Base-by-base conservation (phyloP, 129 eudicot genomes). In the Apium graveolens region DNA sequence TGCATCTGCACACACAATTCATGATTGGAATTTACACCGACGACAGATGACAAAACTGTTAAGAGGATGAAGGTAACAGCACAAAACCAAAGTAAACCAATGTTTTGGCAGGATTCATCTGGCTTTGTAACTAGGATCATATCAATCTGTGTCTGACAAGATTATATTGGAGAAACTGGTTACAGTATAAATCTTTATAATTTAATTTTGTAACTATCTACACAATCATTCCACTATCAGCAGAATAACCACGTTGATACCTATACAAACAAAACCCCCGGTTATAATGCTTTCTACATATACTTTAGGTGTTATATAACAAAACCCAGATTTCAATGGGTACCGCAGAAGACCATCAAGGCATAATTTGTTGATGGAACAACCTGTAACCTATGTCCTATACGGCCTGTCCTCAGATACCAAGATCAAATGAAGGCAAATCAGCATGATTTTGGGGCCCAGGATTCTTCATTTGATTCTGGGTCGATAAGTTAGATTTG, bases 401-500 rank as follows among this genome's bases (percentile, higher is more conserved):
- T 26, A 60, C 32, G 10, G 26, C 31, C 32, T 60, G 32, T 60
- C 4, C 68, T 88, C 81, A 90, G 73, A 95, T 77, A 55, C 98
- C 98, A 48, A 95, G 91, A 78, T 95, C 98, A 79, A 95, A 95
- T 7, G 93, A 80, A 11, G 98, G 98, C 60, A 79, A 24, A 68
- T 76, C 34, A 21, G 70, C 81, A 31, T 74, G 38, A 70, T 83
- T 81, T 57, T 69, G 81, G 21, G 79, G 70, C 57, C 82, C 79
- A 44, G 80, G 49, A 18, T 79, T 81, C 31, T 6, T 17, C 1
- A 4, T 63, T 14, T 81, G 63, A 24, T 82, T 83, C 81, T 77
- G 82, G 24, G 38, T 55, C 31, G 85, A 78, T 32, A 53, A 39
- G 66, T 81, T 82, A 17, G 89, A 79, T 82, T 78, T 91, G 68